Percentiles rank a stretch among this genome's conserved stretches.
Evolutionary conservation across 768 basidiomycete genomes (phyloP).

Genomic region (Daedalea quercina): DNA sequence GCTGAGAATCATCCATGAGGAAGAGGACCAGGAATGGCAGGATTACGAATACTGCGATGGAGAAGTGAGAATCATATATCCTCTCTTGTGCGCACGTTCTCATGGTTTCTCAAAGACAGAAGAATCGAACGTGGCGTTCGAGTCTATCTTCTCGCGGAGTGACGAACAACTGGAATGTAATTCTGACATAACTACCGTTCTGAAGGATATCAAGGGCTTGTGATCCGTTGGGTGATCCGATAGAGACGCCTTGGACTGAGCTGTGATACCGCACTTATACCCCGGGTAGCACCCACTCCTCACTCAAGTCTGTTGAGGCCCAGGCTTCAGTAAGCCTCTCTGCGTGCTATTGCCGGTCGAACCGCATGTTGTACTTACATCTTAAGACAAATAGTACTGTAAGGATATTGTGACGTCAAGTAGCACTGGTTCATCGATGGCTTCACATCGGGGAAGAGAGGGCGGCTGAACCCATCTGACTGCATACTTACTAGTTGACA

Average conservation of each 20-base stretch:
- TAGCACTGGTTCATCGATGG: no score
- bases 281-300: no score
- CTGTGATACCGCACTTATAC: neutral
- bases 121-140: slow-evolving; percentile 51
- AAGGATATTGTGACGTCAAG: no score
- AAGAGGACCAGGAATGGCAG: slow-evolving; percentile 77
- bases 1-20: slow-evolving; percentile 60
- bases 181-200: slow-evolving; percentile 18
- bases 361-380: no score
- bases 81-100: slow-evolving; percentile 1
- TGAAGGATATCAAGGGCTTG: slow-evolving; percentile 19
- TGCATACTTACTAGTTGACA: no score
- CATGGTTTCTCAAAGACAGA: slow-evolving; percentile 36
- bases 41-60: slow-evolving; percentile 58
- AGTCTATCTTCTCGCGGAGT: slow-evolving; percentile 56
- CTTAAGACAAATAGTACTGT: no score
- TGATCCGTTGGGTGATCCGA: no score
- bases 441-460: no score
- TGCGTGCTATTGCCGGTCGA: no score
- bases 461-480: no score
- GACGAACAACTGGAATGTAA: slow-evolving; percentile 24
- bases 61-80: slow-evolving; percentile 38
- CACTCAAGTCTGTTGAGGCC: no score
- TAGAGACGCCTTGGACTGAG: neutral
- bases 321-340: no score